phyloP scores from a whole-genome alignment of 495 filamentous ascomycete species.

The Stereocaulon alpinum region DNA sequence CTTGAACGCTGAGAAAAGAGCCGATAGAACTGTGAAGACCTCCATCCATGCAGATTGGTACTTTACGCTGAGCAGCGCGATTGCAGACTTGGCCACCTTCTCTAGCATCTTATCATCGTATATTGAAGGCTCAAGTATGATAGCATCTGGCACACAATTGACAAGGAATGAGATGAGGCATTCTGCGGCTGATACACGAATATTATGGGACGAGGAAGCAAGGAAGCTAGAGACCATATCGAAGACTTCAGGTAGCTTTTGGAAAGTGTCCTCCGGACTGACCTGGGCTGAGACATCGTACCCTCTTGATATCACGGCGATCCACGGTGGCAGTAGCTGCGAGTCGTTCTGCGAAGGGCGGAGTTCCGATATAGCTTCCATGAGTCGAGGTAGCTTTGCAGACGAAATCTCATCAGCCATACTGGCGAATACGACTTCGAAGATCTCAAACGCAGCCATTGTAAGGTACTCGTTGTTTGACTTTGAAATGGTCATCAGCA shows the following conservation, averaged over 20 bases:
- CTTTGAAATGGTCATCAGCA: slow-evolving; percentile 75
- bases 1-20: slow-evolving; percentile 73
- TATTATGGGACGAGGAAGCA: slow-evolving; percentile 77
- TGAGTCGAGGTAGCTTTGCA: slow-evolving; percentile 74
- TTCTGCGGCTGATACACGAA: slow-evolving; percentile 85
- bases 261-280: slow-evolving; percentile 74
- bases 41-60: slow-evolving; percentile 94
- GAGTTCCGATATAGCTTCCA: slow-evolving; percentile 80
- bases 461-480: slow-evolving; percentile 90
- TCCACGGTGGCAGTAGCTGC: slow-evolving; percentile 88
- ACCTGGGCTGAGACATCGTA: slow-evolving; percentile 90
- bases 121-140: slow-evolving; percentile 76
- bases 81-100: slow-evolving; percentile 56
- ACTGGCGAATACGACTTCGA: slow-evolving; percentile 87
- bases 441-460: slow-evolving; percentile 90
- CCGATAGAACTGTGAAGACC: slow-evolving; percentile 81
- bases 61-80: slow-evolving; percentile 69
- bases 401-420: slow-evolving; percentile 80
- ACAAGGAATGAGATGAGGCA: slow-evolving; percentile 85
- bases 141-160: slow-evolving; percentile 70
- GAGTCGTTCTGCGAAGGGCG: slow-evolving; percentile 85
- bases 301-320: slow-evolving; percentile 84
- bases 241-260: slow-evolving; percentile 75
- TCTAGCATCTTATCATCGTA: slow-evolving; percentile 78
- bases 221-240: slow-evolving; percentile 66